phyloP scores from a whole-genome alignment of 345 rosid genomes.

The Hevea brasiliensis region DNA sequence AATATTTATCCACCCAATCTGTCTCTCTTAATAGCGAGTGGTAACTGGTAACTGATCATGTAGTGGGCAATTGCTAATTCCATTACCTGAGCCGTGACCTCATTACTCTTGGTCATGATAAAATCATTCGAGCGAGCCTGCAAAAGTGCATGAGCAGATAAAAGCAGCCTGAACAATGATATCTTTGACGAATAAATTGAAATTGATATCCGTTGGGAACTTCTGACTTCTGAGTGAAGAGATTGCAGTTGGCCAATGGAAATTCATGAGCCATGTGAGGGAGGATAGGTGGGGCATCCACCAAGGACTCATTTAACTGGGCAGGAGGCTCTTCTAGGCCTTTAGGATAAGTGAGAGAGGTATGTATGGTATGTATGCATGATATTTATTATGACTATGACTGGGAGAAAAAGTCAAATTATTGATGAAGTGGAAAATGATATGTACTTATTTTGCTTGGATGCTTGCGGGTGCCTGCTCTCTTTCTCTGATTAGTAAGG shows the following conservation, averaged over 20 bases:
- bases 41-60: not conserved
- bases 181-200: not conserved
- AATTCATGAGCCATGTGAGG: not conserved
- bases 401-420: no score
- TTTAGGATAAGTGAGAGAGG: conserved; percentile 1
- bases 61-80: not conserved
- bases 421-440: no score
- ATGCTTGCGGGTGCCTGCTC: no score
- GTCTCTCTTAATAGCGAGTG: not conserved
- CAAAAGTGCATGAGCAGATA: not conserved
- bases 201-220: not conserved
- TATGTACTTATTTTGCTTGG: no score
- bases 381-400: no score
- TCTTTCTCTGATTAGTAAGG: not conserved
- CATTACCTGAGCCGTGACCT: not conserved
- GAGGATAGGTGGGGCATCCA: not conserved
- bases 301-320: not conserved
- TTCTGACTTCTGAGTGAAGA: no score
- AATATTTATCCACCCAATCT: not conserved
- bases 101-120: not conserved
- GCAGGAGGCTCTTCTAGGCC: not conserved
- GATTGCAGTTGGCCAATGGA: no score
- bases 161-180: not conserved
- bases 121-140: not conserved
- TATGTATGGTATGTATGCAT: no score